Conservation (phyloP, 2,329 filamentous ascomycete species). For the Trichoderma sp. region DNA sequence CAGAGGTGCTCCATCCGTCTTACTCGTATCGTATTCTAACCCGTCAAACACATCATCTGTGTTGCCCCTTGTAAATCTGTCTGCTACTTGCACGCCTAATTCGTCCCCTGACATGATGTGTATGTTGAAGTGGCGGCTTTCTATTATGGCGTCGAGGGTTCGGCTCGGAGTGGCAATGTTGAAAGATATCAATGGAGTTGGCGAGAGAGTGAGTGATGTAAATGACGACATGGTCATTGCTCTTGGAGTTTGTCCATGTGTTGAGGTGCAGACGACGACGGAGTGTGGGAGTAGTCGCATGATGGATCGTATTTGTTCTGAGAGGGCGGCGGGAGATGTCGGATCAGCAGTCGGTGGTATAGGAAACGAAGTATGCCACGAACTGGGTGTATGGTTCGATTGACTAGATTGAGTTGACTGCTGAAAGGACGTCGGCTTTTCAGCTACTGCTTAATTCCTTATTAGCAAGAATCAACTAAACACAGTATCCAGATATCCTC, state of each 20-base stretch:
- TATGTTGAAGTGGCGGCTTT: conserved; percentile 50
- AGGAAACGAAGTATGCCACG: conserved; percentile 33
- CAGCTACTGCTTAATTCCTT: background rate
- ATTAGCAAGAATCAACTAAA: background rate
- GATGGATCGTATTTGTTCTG: conserved; percentile 50
- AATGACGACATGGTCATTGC: conserved; percentile 62
- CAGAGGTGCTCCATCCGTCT: conserved; percentile 37
- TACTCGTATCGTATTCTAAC: conserved; percentile 29
- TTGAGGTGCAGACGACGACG: conserved; percentile 55
- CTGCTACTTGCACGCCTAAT: conserved; percentile 49
- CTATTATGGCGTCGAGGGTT: conserved; percentile 51
- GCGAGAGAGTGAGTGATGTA: conserved; percentile 53
- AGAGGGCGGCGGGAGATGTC: conserved; percentile 33
- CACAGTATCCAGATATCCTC: background rate
- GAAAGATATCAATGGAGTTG: conserved; percentile 54
- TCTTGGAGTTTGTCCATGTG: conserved; percentile 37
- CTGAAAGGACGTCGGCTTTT: background rate
- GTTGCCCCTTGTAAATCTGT: conserved; percentile 53
- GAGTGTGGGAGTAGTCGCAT: conserved; percentile 56
- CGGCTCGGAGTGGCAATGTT: conserved; percentile 57
- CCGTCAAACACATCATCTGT: conserved; percentile 39
- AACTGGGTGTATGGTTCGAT: background rate
- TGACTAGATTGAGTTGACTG: background rate
- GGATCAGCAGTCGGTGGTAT: conserved; percentile 38
- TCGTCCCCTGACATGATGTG: conserved; percentile 51